Percentiles rank a stretch among this genome's conserved stretches.
These are phyloP conservation scores for Annulohypoxylon truncatum DNA, from an alignment of 2,329 filamentous ascomycete genomes.

Conservation along the genomic window DNA sequence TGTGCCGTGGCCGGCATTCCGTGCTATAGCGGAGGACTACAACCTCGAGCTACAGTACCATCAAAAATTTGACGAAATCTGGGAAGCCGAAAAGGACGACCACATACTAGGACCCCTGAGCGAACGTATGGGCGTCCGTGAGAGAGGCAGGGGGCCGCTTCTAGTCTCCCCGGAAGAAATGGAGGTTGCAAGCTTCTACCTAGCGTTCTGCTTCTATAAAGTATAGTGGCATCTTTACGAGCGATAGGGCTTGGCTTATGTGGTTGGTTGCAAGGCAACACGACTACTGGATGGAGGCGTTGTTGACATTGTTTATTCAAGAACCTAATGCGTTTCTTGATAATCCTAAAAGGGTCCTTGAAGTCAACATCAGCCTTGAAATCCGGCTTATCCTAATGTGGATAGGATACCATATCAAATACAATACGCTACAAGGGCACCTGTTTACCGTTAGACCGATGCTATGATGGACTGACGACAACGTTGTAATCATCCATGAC, in stretches of 20 bases:
- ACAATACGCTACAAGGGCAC: background rate
- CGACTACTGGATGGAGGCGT: background rate
- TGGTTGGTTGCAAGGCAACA: background rate
- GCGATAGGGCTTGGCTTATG: background rate
- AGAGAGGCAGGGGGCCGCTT: conserved; percentile 73
- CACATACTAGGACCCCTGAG: conserved; percentile 82
- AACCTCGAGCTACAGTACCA: conserved; percentile 96
- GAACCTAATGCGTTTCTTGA: background rate
- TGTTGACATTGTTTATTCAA: background rate
- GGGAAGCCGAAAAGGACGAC: conserved; percentile 91
- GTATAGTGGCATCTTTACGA: conserved; percentile 63
- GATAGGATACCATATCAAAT: background rate
- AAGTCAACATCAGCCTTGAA: background rate
- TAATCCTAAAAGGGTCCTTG: background rate
- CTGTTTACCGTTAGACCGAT: background rate
- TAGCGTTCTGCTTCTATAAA: conserved; percentile 98
- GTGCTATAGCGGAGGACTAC: conserved; percentile 94
- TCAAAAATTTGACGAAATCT: conserved; percentile 89
- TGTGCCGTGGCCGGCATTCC: conserved; percentile 97
- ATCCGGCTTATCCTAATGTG: background rate
- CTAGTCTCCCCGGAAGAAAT: conserved; percentile 86
- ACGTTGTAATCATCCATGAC: background rate
- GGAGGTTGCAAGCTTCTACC: conserved; percentile 91
- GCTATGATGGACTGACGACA: background rate
- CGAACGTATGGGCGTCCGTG: conserved; percentile 94